Evolutionary conservation across 805 yeast species (phyloP), one percentile per base, ranked within the genome.

Genomic region (Priceomyces medius): DNA sequence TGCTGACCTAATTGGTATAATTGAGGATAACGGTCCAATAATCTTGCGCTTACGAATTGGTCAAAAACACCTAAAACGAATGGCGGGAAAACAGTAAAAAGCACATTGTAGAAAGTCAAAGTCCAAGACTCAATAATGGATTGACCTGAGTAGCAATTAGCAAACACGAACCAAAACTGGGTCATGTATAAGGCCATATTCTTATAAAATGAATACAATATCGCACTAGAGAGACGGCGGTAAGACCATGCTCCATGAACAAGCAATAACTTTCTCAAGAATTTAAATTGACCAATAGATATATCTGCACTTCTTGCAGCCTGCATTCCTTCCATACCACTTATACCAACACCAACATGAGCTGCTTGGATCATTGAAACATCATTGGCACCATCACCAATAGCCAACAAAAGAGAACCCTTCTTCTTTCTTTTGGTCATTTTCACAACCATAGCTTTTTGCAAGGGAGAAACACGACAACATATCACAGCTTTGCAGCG

Each of bases 291-390:
- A 0, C 97, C 98, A 63, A 95, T 88, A 1, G 98, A 89, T 45
- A 93, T 81, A 71, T 93, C 99, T 0, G 99, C 98, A 61, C 95
- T 84, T 61, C 99, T 78, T 0, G 99, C 97, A 8, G 99, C 99
- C 65, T 93, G 99, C 88, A 90, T 89, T 51, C 99, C 99, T 68
- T 93, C 99, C 91, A 89, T 85, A 50, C 99, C 99, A 64, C 95
- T 87, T 48, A 93, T 95, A 59, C 99, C 99, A 18, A 93, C 96
- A 48, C 99, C 99, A 40, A 93, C 97, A 63, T 93, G 98, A 0
- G 99, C 99, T 12, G 99, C 98, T 64, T 93, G 99, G 50, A 93
- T 93, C 99, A 93, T 93, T 27, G 96, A 85, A 31, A 93, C 99
- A 68, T 93, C 99, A 58, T 93, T 93, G 2, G 99, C 99, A 57